Conservation (phyloP, 139 green algal species). For the Tetradesmus lagerheimii region DNA sequence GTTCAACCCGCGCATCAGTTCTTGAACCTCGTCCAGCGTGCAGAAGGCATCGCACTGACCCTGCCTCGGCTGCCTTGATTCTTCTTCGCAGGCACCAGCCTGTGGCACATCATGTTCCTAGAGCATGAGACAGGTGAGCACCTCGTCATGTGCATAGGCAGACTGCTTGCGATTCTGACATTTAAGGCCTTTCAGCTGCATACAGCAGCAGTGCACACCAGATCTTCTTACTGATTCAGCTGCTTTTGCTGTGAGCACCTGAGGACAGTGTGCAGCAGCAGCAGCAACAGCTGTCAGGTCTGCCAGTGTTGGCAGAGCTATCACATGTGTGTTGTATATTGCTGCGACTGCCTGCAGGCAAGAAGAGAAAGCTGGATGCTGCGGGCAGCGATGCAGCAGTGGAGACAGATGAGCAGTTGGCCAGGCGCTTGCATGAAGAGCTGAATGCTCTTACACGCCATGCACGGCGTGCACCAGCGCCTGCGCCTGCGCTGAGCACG, state of each 20-base stretch:
- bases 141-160: neutral
- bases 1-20: neutral
- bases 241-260: too few relatives aligned
- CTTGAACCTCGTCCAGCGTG: neutral
- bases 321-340: neutral
- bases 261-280: neutral
- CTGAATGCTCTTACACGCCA: slow-evolving; percentile 59
- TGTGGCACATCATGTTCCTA: slow-evolving; percentile 19
- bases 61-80: neutral
- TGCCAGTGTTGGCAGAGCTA: neutral
- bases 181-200: neutral
- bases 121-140: slow-evolving; percentile 7
- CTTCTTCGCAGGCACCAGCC: neutral
- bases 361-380: slow-evolving; percentile 31
- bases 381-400: neutral
- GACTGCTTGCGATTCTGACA: neutral
- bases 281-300: neutral
- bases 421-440: slow-evolving; percentile 73
- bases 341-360: neutral
- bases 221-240: neutral
- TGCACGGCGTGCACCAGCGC: slow-evolving; percentile 37
- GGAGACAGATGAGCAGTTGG: slow-evolving; percentile 72
- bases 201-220: neutral
- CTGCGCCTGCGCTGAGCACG: neutral
- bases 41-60: neutral